Evolutionary conservation across 2,329 filamentous ascomycete species (phyloP).

Genomic region (Bipolaris oryzae): DNA sequence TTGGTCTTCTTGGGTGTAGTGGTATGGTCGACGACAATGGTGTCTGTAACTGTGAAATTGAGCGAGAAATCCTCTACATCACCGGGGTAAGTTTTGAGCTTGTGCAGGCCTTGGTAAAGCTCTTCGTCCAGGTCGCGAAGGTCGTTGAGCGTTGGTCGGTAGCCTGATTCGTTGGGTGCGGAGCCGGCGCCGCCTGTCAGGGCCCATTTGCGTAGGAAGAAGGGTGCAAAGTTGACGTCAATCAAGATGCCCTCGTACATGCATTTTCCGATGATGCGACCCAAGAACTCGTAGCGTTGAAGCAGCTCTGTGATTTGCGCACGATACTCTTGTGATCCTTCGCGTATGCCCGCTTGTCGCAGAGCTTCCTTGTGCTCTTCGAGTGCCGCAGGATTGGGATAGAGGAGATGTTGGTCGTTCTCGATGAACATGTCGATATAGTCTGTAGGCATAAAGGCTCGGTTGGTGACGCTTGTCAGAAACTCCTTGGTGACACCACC

Average conservation of each 20-base stretch:
- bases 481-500: conserved; percentile 98
- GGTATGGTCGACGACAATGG: conserved; percentile 50
- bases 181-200: conserved; percentile 69
- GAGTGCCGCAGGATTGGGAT: conserved; percentile 80
- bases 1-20: conserved; percentile 52
- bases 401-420: conserved; percentile 84
- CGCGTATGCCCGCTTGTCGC: conserved; percentile 57
- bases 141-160: conserved; percentile 93
- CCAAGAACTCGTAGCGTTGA: conserved; percentile 85
- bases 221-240: conserved; percentile 89
- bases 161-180: conserved; percentile 70
- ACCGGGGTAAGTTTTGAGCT: conserved; percentile 83
- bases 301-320: conserved; percentile 66
- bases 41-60: conserved; percentile 88
- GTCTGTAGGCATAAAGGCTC: conserved; percentile 72
- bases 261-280: conserved; percentile 92
- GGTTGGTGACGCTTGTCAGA: conserved; percentile 81
- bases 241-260: conserved; percentile 96
- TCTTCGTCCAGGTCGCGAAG: conserved; percentile 88
- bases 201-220: conserved; percentile 96
- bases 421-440: conserved; percentile 72
- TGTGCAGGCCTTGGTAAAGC: conserved; percentile 81
- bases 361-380: conserved; percentile 70
- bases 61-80: conserved; percentile 81
- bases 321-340: conserved; percentile 63